Evolutionary conservation across 257 asterid genomes (phyloP), one percentile per base, ranked within the genome.

Genomic region (Rauvolfia tetraphylla): DNA sequence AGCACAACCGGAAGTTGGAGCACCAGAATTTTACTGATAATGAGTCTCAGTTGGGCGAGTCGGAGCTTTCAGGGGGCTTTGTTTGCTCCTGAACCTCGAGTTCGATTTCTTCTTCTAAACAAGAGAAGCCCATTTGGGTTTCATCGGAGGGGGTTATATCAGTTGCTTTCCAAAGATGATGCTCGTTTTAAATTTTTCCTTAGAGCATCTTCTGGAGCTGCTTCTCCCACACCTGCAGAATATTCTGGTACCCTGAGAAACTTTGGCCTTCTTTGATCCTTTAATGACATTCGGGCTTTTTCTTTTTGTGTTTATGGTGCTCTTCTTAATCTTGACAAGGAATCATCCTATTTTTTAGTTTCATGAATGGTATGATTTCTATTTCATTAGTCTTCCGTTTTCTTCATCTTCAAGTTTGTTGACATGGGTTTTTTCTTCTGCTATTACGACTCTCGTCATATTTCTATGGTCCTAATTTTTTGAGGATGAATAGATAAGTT

Each of bases 121-220:
- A 39, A 59, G 56, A 27, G 48, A 58, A 78, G 41, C 2, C 78
- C 66, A 22, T 3, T 49, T 54, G 66, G 69, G 41, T 65, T 73
- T 33, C 81, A 49, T 20, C 39, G 54, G 7, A 73, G 69, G 78
- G 76, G 76, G 66, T 53, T 42, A 3, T 76, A 68, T 3, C 49
- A 66, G 5, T n/a, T 67, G 36, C 56, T 29, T 31, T 41, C 46
- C 57, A 65, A 73, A 70, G 25, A 63, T 29, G 76, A 80, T 31
- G 36, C 79, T 69, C 31, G 29, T 53, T 58, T 65, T 22, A 72
- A 38, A 49, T 79, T 78, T 76, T 34, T 76, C 72, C 80, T 66
- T 34, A 78, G 78, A 54, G 88, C 90, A 31, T 80, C 92, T n/a
- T 79, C 88, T 73, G 82, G 90, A 44, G 71, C 90, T 63, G 79